Conservation (phyloP, 257 asterid genomes). For the Anisodus acutangulus region DNA sequence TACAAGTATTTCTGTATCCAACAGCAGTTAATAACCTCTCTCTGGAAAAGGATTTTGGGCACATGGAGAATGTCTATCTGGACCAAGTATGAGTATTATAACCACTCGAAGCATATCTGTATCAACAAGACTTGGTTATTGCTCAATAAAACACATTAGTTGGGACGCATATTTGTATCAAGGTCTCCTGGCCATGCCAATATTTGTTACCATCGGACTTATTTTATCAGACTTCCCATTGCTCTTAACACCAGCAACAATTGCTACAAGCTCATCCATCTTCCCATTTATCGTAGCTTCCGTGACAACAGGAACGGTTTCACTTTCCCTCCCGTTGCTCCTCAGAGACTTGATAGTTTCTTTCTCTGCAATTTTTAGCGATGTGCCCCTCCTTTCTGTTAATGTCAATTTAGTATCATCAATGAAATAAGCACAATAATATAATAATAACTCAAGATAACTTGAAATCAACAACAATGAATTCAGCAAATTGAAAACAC, state of each 20-base stretch:
- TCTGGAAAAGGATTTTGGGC: no score
- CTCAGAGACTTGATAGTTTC: slow-evolving; percentile 34
- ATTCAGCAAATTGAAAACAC: no score
- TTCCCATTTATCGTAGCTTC: slow-evolving; percentile 1
- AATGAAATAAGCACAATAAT: no score
- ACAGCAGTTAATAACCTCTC: no score
- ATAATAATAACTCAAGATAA: no score
- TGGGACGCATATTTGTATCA: background rate
- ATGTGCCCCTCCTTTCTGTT: slow-evolving; percentile 72
- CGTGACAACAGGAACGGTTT: slow-evolving; percentile 16
- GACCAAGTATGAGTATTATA: no score
- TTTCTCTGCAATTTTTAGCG: slow-evolving; percentile 44
- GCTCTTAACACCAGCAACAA: background rate
- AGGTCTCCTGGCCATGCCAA: background rate
- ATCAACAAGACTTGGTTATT: background rate
- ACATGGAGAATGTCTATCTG: no score
- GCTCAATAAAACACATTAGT: no score
- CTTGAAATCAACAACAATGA: no score
- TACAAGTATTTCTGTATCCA: no score
- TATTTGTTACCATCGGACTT: background rate
- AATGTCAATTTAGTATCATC: no score
- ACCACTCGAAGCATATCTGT: no score
- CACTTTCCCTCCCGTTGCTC: slow-evolving; percentile 40
- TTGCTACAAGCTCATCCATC: background rate
- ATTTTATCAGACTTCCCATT: background rate